phyloP scores from a whole-genome alignment of 2,329 filamentous ascomycete species.

The Aureobasidium sp. region DNA sequence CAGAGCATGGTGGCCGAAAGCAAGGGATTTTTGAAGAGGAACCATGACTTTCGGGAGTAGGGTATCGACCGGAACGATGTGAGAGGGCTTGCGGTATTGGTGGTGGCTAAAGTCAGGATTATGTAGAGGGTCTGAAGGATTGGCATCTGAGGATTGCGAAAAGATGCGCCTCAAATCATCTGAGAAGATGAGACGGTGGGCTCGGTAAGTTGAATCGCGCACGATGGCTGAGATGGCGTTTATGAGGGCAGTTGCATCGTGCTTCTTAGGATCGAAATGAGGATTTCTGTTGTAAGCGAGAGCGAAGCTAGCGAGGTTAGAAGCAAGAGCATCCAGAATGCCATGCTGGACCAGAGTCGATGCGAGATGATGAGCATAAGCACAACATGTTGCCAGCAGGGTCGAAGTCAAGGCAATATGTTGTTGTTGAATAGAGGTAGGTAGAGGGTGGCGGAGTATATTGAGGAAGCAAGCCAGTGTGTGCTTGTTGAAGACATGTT shows the following conservation, averaged over 20 bases:
- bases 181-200: constrained; percentile 45
- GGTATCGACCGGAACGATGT: background rate
- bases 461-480: constrained; percentile 50
- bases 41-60: constrained; percentile 15
- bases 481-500: constrained; percentile 51
- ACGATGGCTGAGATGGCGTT: constrained; percentile 71
- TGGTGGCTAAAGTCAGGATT: background rate
- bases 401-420: constrained; percentile 54
- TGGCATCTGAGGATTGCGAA: background rate
- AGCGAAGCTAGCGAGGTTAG: constrained; percentile 47
- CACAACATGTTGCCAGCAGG: constrained; percentile 53
- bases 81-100: background rate
- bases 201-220: constrained; percentile 67
- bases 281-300: constrained; percentile 22
- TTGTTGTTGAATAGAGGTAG: constrained; percentile 45
- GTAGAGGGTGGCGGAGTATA: constrained; percentile 54
- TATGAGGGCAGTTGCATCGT: constrained; percentile 55
- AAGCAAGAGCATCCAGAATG: constrained; percentile 69
- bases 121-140: background rate
- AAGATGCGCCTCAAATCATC: constrained; percentile 39
- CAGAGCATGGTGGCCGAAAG: constrained; percentile 12
- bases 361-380: background rate
- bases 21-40: constrained; percentile 12
- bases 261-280: constrained; percentile 40
- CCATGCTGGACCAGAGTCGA: constrained; percentile 58